Percentiles rank a stretch among this genome's conserved stretches.
These are phyloP conservation scores for Phytopythium chamaehyphon DNA, from an alignment of 352 stramenopile species.

Conservation along the genomic window DNA sequence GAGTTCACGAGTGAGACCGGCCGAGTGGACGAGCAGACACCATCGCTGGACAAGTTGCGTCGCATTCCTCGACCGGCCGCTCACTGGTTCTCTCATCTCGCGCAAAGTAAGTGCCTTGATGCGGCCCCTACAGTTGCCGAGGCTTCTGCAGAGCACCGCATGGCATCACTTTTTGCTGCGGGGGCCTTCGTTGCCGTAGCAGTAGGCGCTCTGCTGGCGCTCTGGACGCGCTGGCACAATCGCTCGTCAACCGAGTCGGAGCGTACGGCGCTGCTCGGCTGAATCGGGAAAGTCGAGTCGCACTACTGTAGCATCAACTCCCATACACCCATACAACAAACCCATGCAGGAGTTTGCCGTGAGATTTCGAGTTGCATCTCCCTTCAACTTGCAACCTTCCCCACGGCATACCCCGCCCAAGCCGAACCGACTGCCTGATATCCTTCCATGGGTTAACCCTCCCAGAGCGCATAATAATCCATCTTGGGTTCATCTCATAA, in stretches of 20 bases:
- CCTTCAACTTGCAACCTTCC: no score
- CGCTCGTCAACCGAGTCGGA: not conserved
- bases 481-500: not conserved
- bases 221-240: not conserved
- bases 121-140: not conserved
- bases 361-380: no score
- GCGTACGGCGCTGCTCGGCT: no score
- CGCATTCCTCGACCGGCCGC: constrained; percentile 26
- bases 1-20: constrained; percentile 28
- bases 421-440: not conserved
- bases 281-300: not conserved
- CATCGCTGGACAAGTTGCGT: constrained; percentile 12
- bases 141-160: not conserved
- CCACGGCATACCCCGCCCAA: not conserved
- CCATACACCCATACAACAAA: no score
- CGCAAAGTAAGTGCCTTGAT: constrained; percentile 30
- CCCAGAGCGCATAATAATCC: no score
- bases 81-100: constrained; percentile 24
- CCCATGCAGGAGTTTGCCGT: no score
- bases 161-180: no score
- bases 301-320: no score
- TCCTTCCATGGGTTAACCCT: no score
- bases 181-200: not conserved
- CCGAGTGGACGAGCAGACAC: constrained; percentile 14
- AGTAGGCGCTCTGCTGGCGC: no score